Evolutionary conservation across 2,329 filamentous ascomycete genomes (phyloP).

Genomic region (Exophiala bonariae): DNA sequence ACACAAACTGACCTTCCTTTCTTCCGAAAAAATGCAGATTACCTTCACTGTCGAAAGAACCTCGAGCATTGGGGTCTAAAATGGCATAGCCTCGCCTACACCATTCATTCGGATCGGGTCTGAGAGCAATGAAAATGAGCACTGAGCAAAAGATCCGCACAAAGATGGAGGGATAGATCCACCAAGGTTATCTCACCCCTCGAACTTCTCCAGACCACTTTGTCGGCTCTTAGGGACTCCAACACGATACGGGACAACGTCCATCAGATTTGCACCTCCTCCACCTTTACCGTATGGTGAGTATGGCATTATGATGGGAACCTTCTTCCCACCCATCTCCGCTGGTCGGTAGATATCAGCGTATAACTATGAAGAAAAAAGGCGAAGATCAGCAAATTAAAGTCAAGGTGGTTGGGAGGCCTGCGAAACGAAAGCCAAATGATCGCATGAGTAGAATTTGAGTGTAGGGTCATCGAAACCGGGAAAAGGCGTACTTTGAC

Average conservation of each 20-base stretch:
- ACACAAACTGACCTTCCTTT: slow-evolving; percentile 34
- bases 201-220: slow-evolving; percentile 26
- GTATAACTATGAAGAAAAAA: slow-evolving; percentile 1
- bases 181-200: slow-evolving; percentile 16
- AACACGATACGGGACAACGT: slow-evolving; percentile 30
- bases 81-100: slow-evolving; percentile 32
- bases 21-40: slow-evolving; percentile 40
- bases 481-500: slow-evolving; percentile 27
- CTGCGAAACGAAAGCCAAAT: too few species aligned
- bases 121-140: neutral
- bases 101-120: slow-evolving; percentile 34
- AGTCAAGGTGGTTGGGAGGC: too few species aligned
- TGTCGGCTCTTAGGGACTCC: slow-evolving; percentile 31
- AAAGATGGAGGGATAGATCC: neutral
- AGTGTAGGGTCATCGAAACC: neutral
- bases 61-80: slow-evolving; percentile 33
- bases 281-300: slow-evolving; percentile 68
- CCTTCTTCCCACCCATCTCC: slow-evolving; percentile 28
- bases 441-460: too few species aligned
- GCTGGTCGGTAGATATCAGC: slow-evolving; percentile 6
- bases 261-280: slow-evolving; percentile 41
- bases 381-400: slow-evolving; percentile 22
- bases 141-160: too few species aligned
- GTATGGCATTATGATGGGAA: slow-evolving; percentile 67
- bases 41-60: slow-evolving; percentile 31